phyloP scores from a whole-genome alignment of 495 filamentous ascomycete species.

The Zalerion maritima region DNA sequence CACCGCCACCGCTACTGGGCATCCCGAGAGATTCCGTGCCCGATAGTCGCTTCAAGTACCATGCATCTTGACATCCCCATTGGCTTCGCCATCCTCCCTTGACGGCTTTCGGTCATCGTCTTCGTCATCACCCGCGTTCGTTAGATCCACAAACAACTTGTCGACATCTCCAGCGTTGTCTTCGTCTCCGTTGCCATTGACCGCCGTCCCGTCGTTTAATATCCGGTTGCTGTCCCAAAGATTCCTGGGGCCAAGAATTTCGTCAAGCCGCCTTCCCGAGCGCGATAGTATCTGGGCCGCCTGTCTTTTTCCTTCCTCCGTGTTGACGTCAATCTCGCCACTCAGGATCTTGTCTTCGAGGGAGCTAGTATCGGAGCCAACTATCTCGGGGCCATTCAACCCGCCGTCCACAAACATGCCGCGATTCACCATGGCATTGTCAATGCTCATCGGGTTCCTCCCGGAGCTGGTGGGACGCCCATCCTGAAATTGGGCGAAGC shows the following conservation, averaged over 20 bases:
- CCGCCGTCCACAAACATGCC: conserved; percentile 10
- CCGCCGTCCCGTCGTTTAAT: conserved; percentile 9
- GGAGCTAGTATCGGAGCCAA: too few relatives aligned
- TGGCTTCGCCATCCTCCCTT: too few relatives aligned
- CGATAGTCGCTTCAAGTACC: too few relatives aligned
- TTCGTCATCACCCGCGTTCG: conserved; percentile 35
- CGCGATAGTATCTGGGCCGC: conserved; percentile 10
- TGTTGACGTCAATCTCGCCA: conserved; percentile 6
- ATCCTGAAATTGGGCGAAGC: conserved; percentile 16
- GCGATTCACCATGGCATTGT: conserved; percentile 18
- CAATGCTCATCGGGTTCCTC: conserved; percentile 3
- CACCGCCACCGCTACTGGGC: too few relatives aligned
- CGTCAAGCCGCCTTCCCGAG: conserved; percentile 11
- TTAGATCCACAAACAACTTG: conserved; percentile 39
- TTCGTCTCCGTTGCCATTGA: conserved; percentile 14
- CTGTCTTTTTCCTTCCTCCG: conserved; percentile 1
- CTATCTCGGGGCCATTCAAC: too few relatives aligned
- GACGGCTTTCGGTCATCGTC: conserved; percentile 8
- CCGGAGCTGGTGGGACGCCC: background rate
- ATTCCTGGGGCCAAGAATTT: conserved; percentile 8
- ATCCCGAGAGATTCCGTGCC: too few relatives aligned
- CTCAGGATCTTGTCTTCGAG: too few relatives aligned
- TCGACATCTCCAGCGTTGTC: conserved; percentile 31
- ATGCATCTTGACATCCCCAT: too few relatives aligned
- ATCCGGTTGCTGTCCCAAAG: conserved; percentile 4